These are phyloP conservation scores for Globisporangium acanthophoron DNA, from an alignment of 352 stramenopile genomes.

Conservation along the genomic window DNA sequence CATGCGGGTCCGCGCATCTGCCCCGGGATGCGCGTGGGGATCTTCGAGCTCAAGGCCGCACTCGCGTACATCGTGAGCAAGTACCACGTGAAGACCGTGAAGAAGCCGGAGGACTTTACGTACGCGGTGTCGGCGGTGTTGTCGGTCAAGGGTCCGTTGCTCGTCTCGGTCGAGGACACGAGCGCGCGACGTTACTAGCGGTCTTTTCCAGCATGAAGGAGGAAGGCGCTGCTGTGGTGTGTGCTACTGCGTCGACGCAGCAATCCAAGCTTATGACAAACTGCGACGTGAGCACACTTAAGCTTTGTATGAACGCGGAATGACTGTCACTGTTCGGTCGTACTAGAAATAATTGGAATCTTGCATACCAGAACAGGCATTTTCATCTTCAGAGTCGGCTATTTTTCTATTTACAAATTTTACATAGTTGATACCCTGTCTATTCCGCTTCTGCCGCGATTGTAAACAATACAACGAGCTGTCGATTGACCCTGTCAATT, in stretches of 20 bases:
- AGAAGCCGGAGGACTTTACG: constrained; percentile 36
- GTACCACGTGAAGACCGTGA: constrained; percentile 38
- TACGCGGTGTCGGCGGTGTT: constrained; percentile 45
- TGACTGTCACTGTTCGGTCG: too few species aligned
- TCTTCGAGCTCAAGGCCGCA: constrained; percentile 46
- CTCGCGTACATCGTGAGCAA: constrained; percentile 42
- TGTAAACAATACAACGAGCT: not conserved
- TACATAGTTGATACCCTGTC: too few species aligned
- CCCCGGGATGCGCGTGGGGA: constrained; percentile 15
- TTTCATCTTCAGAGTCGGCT: too few species aligned
- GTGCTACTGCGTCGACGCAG: too few species aligned
- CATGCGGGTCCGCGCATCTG: constrained; percentile 36
- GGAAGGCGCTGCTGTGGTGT: too few species aligned
- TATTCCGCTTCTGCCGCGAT: not conserved
- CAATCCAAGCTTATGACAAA: too few species aligned
- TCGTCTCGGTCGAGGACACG: not conserved
- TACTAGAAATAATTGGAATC: too few species aligned
- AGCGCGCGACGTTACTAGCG: not conserved
- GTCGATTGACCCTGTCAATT: too few species aligned
- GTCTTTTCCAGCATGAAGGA: not conserved
- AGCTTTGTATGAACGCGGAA: too few species aligned
- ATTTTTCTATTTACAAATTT: too few species aligned
- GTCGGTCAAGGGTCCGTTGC: constrained; percentile 29
- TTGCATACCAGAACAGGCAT: too few species aligned
- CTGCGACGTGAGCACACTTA: too few species aligned